Evolutionary conservation across 1,284 basidiomycete species (phyloP).

Genomic region (Singerocomus rubriflavus): DNA sequence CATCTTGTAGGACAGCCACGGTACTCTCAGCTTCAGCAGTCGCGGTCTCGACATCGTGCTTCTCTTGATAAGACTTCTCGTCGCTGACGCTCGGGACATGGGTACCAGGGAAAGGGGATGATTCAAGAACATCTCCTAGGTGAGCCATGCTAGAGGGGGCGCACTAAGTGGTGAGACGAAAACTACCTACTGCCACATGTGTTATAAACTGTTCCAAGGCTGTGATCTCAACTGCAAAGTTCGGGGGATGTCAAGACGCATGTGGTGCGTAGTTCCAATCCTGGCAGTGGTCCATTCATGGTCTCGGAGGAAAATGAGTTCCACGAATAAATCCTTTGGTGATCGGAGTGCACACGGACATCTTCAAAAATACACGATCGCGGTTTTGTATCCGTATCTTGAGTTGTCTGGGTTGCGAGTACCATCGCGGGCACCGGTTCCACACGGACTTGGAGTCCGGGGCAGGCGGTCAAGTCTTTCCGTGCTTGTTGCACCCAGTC

Average conservation of each 20-base stretch:
- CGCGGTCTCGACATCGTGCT: slow-evolving; percentile 36
- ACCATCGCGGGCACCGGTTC: background rate
- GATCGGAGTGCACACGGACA: too few species aligned
- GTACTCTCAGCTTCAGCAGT: slow-evolving; percentile 16
- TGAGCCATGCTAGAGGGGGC: slow-evolving; percentile 14
- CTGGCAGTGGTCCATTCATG: background rate
- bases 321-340: background rate
- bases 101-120: background rate
- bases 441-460: background rate
- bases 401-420: too few species aligned
- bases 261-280: background rate
- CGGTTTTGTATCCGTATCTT: background rate
- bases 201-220: slow-evolving; percentile 3
- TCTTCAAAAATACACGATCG: background rate
- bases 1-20: slow-evolving; percentile 37
- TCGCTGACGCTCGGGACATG: slow-evolving; percentile 21
- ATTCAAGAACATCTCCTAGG: slow-evolving; percentile 5
- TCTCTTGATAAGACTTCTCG: slow-evolving; percentile 33
- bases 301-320: background rate
- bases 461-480: background rate
- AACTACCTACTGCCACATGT: background rate
- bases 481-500: background rate
- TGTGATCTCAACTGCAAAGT: background rate
- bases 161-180: background rate
- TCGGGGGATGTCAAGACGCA: background rate